Base-by-base conservation (phyloP, 139 green algal genomes). In the Deuterostichococcus epilithicus region DNA sequence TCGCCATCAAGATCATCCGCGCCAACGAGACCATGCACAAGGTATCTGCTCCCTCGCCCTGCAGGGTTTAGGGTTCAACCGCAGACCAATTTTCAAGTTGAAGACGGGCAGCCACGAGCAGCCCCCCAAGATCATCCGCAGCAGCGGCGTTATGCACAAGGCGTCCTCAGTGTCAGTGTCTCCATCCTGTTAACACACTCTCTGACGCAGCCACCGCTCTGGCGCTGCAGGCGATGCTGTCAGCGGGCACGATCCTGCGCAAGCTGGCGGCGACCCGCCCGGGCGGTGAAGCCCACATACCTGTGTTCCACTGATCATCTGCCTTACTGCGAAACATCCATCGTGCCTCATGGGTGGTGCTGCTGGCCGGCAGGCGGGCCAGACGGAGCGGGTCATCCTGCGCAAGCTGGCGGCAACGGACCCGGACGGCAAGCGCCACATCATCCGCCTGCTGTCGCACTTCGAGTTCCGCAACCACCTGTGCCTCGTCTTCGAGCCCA, bases 391-490 rank as follows among this genome's bases (percentile, higher is more conserved):
- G 38, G 75, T 84, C 5, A 94, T 98, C 78, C 87, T 98, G 76
- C 75, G 80, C 52, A 93, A 93, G 83, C 89, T 99, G 38, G 76
- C 79, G 2, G 84, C 78, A 2, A 81, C 88, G 0, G 96, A 99
- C 83, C 90, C 89, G 0, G 92, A 97, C 32, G 91, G 92, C 80
- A 86, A 87, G 67, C 90, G 92, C 59, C 92, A 99, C 88, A 94
- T 88, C 88, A 90, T 99, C 23, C 87, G 87, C n/a, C 80, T 99
- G 77, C 80, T 97, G 68, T 77, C 86, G n/a, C 83, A 73, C 70
- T 99, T 99, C 78, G 92, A 98, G 84, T 97, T 97, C 88, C 84
- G 96, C 34, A 80, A 88, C 38, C 96, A 99, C 85, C 85, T 97
- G 35, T 99, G 95, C 90, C 84, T 99, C 63, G 96, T 95, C n/a